A percentile compares a stretch with the other conserved stretches of the same genome.
These are phyloP conservation scores for Dianthus caryophyllus DNA, from an alignment of 148 eudicot genomes.

Conservation along the genomic window DNA sequence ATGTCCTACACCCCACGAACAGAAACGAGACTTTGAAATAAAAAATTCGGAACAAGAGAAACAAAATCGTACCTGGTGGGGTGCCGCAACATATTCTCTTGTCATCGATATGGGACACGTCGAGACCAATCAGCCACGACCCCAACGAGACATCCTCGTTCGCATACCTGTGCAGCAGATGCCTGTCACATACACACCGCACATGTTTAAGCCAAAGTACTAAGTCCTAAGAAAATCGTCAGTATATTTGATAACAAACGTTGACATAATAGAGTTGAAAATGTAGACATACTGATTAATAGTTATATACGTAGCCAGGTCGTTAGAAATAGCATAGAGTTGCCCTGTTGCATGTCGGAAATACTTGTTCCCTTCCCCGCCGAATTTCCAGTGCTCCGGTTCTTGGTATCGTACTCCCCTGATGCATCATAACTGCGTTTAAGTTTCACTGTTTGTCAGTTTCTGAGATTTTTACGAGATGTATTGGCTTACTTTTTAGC, in stretches of 20 bases:
- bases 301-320: constrained; percentile 54
- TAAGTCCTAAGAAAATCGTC: background rate
- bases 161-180: constrained; percentile 58
- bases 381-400: constrained; percentile 75
- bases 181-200: constrained; percentile 35
- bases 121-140: constrained; percentile 68
- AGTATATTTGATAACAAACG: background rate
- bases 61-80: constrained; percentile 50
- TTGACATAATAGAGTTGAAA: background rate
- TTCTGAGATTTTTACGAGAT: background rate
- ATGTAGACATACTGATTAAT: constrained; percentile 45
- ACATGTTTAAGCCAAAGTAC: background rate
- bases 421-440: constrained; percentile 15
- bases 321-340: constrained; percentile 62
- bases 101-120: constrained; percentile 64
- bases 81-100: constrained; percentile 68
- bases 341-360: constrained; percentile 76
- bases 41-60: background rate
- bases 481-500: constrained; percentile 51
- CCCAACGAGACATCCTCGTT: constrained; percentile 77
- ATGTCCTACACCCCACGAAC: too few species aligned
- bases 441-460: background rate
- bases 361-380: constrained; percentile 64
- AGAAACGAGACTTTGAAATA: background rate
- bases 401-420: constrained; percentile 74